These are phyloP conservation scores for Dioszegia hungarica DNA, from an alignment of 768 basidiomycete species.

Conservation along the genomic window DNA sequence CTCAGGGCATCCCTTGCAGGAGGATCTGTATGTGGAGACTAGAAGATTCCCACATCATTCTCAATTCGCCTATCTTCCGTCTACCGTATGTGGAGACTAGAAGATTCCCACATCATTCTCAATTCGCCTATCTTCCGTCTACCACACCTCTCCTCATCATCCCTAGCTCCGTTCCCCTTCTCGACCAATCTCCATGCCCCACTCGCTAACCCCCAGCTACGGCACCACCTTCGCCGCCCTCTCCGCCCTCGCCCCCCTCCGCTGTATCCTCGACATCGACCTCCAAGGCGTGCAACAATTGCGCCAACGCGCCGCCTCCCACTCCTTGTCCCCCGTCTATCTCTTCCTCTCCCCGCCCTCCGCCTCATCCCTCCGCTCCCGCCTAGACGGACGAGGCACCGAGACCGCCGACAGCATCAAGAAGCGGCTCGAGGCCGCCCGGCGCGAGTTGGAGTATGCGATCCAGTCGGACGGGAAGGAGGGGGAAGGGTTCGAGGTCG, in stretches of 20 bases:
- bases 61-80: no score
- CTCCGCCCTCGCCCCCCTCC: conserved; percentile 63
- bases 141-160: no score
- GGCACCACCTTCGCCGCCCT: conserved; percentile 84
- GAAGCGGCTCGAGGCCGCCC: conserved; percentile 70
- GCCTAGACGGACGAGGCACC: conserved; percentile 75
- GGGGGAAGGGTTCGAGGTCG: conserved; percentile 64
- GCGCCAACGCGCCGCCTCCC: conserved; percentile 59
- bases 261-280: conserved; percentile 94
- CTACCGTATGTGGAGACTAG: no score
- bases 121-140: no score
- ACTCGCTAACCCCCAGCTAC: conserved; percentile 53
- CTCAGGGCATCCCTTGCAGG: no score
- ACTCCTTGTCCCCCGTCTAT: conserved; percentile 71
- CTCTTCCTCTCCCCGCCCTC: conserved; percentile 89
- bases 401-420: conserved; percentile 69
- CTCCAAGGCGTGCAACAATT: conserved; percentile 94
- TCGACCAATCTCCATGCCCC: neutral
- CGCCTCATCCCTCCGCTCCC: conserved; percentile 61
- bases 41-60: no score
- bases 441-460: conserved; percentile 78
- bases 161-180: neutral
- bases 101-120: no score
- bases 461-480: conserved; percentile 51
- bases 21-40: no score